Conservation (phyloP, 352 stramenopile species). For the Globisporangium splendens region DNA sequence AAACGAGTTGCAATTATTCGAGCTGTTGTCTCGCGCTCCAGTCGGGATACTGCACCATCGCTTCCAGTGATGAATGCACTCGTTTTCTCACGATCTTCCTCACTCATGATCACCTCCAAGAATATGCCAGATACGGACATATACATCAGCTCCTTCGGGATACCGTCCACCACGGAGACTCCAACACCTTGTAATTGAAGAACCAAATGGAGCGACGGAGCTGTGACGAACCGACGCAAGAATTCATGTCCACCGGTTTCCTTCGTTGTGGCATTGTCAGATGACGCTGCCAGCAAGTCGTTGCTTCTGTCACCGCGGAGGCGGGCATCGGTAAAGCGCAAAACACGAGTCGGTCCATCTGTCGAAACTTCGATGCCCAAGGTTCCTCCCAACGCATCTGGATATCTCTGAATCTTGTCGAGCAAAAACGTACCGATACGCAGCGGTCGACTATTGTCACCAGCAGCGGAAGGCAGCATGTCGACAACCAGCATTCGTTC, state of each 20-base stretch:
- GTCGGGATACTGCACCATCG: slow-evolving; percentile 37
- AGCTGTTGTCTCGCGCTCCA: slow-evolving; percentile 52
- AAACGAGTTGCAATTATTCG: slow-evolving; percentile 64
- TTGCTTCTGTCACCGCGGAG: slow-evolving; percentile 43
- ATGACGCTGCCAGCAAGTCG: slow-evolving; percentile 11
- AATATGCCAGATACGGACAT: slow-evolving; percentile 60
- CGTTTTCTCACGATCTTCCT: slow-evolving; percentile 34
- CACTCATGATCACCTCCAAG: slow-evolving; percentile 55
- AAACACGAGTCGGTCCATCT: slow-evolving; percentile 83
- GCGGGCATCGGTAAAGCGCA: slow-evolving; percentile 81
- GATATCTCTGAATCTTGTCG: slow-evolving; percentile 79
- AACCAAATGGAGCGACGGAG: slow-evolving; percentile 45
- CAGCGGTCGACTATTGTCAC: slow-evolving; percentile 82
- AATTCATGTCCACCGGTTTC: slow-evolving; percentile 15
- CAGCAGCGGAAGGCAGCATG: slow-evolving; percentile 84
- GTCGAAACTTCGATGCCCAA: slow-evolving; percentile 81
- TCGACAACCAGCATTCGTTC: slow-evolving; percentile 79
- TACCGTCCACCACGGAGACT: slow-evolving; percentile 70
- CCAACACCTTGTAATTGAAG: slow-evolving; percentile 70
- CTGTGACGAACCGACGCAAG: slow-evolving; percentile 45
- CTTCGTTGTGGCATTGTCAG: slow-evolving; percentile 1
- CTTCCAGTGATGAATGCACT: slow-evolving; percentile 40
- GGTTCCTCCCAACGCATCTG: slow-evolving; percentile 65
- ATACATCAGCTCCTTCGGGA: slow-evolving; percentile 79
- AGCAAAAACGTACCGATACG: slow-evolving; percentile 80